Base-by-base conservation (phyloP, 371 early-diverging fungal genomes). In the Mucor mucedo region DNA sequence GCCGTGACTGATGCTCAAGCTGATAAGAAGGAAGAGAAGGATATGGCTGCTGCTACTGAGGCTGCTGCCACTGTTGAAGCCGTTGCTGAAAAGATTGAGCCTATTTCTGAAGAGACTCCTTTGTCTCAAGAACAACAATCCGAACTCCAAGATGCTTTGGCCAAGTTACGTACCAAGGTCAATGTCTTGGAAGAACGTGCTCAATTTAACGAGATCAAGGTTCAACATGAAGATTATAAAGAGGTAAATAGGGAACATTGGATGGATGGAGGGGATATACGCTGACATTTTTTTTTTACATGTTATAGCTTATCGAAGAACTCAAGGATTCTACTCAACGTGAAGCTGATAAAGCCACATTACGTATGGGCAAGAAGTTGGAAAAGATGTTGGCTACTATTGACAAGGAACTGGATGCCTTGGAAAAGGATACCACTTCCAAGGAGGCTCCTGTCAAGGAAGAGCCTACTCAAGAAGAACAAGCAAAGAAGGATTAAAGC, bases 301-400 rank as follows among this genome's bases (percentile, higher is more conserved):
- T 21, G 21, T 50, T 27, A n/a, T 48, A 65, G 82, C 71, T 78
- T 44, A 83, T 84, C 63, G 84, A 88, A 62, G 84, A 85, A 61
- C 68, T 87, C 41, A 79, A 83, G 54, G 86, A 84, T 60, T 82
- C 83, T 8, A 82, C 79, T 5, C 75, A 84, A 53, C 79, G 83
- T 41, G 78, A 84, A 48, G 81, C 85, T 21, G 81, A 82, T 63
- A 84, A 84, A 55, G 82, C 84, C 1, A 79, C 83, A 8, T 60
- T 75, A 41, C 80, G 87, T 49, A 71, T 89, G 58, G 84, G 87
- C 40, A 76, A 78, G 62, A 78, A 82, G 27, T 75, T 89, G 5
- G 89, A 89, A 55, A 87, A 87, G 77, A 85, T 89, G 86, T 73
- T 89, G 58, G 73, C 71, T 60, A 83, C 84, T 66, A 85, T 94